Conservation (phyloP, 495 filamentous ascomycete genomes). For the Parathielavia appendiculata region DNA sequence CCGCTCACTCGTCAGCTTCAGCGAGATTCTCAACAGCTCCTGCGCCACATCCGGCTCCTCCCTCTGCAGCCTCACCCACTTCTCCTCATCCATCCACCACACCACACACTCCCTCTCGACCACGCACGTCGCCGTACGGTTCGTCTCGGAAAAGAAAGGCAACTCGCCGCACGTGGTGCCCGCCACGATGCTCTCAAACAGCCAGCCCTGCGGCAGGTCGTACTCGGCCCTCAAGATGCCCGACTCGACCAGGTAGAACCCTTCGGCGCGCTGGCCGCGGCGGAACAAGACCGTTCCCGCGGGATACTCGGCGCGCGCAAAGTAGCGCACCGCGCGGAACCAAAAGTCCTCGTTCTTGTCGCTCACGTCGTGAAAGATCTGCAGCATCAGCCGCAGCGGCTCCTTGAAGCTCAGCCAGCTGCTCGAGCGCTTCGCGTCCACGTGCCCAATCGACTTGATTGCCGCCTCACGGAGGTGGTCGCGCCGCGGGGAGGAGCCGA, state of each 20-base stretch:
- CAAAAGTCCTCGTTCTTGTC: constrained; percentile 90
- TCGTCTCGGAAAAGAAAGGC: constrained; percentile 89
- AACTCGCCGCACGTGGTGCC: constrained; percentile 94
- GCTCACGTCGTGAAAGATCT: constrained; percentile 83
- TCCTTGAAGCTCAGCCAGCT: constrained; percentile 83
- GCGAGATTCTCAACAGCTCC: constrained; percentile 74
- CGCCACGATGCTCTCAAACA: constrained; percentile 86
- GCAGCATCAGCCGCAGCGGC: constrained; percentile 83
- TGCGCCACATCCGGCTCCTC: constrained; percentile 68
- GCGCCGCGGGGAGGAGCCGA: constrained; percentile 73
- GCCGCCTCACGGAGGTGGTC: constrained; percentile 74
- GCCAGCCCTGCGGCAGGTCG: constrained; percentile 78
- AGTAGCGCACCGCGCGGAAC: constrained; percentile 71
- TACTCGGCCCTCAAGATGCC: constrained; percentile 89
- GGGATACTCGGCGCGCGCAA: constrained; percentile 58
- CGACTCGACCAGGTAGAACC: constrained; percentile 86
- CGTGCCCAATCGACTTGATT: constrained; percentile 57
- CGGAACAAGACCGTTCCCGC: constrained; percentile 71
- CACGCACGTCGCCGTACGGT: constrained; percentile 76
- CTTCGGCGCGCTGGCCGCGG: constrained; percentile 62
- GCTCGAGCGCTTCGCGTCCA: constrained; percentile 43
- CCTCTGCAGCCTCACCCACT: constrained; percentile 66
- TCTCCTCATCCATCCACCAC: constrained; percentile 67
- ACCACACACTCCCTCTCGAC: constrained; percentile 75
- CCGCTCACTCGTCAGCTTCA: constrained; percentile 85